Evolutionary conservation across 768 basidiomycete genomes (phyloP).

Genomic region (Gelatoporia subvermispora): DNA sequence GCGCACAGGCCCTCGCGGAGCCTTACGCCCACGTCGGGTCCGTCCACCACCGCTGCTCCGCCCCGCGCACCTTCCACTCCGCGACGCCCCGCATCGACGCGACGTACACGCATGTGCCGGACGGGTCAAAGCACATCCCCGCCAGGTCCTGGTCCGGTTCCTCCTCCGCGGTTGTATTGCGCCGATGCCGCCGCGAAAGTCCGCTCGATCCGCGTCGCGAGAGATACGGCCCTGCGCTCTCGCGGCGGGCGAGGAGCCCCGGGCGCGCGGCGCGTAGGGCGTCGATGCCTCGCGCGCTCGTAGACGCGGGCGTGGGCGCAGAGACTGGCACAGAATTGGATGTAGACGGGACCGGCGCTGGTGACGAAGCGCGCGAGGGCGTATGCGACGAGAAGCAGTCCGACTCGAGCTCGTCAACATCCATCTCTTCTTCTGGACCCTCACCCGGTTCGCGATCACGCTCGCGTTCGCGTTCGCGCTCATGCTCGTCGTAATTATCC

Average conservation of each 20-base stretch:
- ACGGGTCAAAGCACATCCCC: slow-evolving; percentile 70
- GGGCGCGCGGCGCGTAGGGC: slow-evolving; percentile 14
- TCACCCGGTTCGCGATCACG: slow-evolving; percentile 21
- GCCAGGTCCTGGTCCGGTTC: slow-evolving; percentile 52
- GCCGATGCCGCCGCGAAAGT: slow-evolving; percentile 7
- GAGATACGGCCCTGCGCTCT: slow-evolving; percentile 18
- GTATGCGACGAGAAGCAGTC: slow-evolving; percentile 50
- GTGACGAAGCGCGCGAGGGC: slow-evolving; percentile 43
- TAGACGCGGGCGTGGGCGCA: slow-evolving; percentile 2
- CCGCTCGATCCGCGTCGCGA: slow-evolving; percentile 9
- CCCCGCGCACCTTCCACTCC: slow-evolving; percentile 72
- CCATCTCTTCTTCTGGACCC: slow-evolving; percentile 39
- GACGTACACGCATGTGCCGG: slow-evolving; percentile 62
- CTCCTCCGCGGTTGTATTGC: slow-evolving; percentile 4
- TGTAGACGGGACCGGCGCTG: slow-evolving; percentile 16
- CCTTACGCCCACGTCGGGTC: slow-evolving; percentile 41
- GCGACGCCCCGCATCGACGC: slow-evolving; percentile 62
- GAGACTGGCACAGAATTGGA: too few relatives aligned
- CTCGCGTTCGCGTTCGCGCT: slow-evolving; percentile 15
- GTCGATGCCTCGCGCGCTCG: slow-evolving; percentile 13
- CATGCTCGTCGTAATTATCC: slow-evolving; percentile 11
- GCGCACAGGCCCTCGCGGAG: not conserved
- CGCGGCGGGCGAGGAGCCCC: slow-evolving; percentile 17
- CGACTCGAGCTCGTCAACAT: slow-evolving; percentile 42
- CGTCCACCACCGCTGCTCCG: slow-evolving; percentile 72